phyloP scores from a whole-genome alignment of 2,329 filamentous ascomycete genomes.

The Tolypocladium nubicola region DNA sequence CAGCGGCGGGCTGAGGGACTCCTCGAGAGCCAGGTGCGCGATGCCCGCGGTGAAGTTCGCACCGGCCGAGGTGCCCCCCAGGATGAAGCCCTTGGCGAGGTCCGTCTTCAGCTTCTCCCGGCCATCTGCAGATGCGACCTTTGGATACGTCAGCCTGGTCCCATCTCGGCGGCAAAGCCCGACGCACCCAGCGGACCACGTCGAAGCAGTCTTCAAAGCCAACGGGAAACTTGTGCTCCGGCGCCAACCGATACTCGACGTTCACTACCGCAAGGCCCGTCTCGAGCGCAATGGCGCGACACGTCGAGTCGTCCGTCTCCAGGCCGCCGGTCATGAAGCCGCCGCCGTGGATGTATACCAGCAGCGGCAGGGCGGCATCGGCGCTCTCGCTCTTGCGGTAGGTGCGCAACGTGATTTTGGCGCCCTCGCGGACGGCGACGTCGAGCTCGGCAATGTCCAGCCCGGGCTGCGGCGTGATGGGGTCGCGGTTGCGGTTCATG shows the following conservation, averaged over 20 bases:
- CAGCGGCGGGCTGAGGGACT: slow-evolving; percentile 26
- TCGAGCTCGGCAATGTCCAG: slow-evolving; percentile 13
- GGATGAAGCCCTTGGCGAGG: slow-evolving; percentile 32
- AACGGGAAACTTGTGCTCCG: slow-evolving; percentile 36
- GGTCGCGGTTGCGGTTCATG: slow-evolving; percentile 10
- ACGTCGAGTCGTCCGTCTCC: slow-evolving; percentile 16
- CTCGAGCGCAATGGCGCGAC: slow-evolving; percentile 11
- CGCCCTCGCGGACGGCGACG: slow-evolving; percentile 9
- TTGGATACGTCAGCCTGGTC: neutral
- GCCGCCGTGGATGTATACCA: slow-evolving; percentile 16
- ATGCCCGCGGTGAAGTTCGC: slow-evolving; percentile 39
- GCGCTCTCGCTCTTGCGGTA: slow-evolving; percentile 8
- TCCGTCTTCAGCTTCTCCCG: slow-evolving; percentile 24
- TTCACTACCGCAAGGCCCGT: slow-evolving; percentile 27
- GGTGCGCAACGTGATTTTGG: slow-evolving; percentile 9
- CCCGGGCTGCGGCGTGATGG: slow-evolving; percentile 10
- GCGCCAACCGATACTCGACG: slow-evolving; percentile 39
- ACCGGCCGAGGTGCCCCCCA: slow-evolving; percentile 39
- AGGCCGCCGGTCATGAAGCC: slow-evolving; percentile 14
- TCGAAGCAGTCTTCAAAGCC: slow-evolving; percentile 36
- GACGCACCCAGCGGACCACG: slow-evolving; percentile 14
- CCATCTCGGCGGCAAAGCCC: too few species aligned
- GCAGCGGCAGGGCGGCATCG: slow-evolving; percentile 7
- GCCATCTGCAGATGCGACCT: slow-evolving; percentile 11
- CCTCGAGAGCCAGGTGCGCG: slow-evolving; percentile 26